These are phyloP conservation scores for Sonneratia caseolaris DNA, from an alignment of 345 rosid species.

Conservation along the genomic window DNA sequence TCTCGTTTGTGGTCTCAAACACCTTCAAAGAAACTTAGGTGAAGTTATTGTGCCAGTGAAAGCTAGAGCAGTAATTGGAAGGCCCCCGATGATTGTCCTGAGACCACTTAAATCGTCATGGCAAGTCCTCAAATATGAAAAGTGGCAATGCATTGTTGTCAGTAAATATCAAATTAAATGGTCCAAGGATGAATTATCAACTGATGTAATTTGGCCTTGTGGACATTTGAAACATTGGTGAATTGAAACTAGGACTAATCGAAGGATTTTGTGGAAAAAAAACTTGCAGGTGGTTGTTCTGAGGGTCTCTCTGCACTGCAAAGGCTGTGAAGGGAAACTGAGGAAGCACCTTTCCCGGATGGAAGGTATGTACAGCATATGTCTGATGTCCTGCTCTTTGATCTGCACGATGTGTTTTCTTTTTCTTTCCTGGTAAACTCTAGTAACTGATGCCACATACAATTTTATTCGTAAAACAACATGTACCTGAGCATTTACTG, in stretches of 20 bases:
- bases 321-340: conserved; percentile 41
- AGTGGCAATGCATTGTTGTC: background rate
- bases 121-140: background rate
- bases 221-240: background rate
- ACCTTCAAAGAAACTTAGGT: background rate
- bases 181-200: background rate
- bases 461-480: too few relatives aligned
- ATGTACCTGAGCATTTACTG: too few relatives aligned
- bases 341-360: conserved; percentile 45
- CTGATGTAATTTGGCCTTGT: background rate
- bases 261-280: background rate
- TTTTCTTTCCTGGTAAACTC: too few relatives aligned
- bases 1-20: background rate
- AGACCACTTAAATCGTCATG: background rate
- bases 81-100: background rate
- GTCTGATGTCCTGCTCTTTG: too few relatives aligned
- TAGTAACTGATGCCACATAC: too few relatives aligned
- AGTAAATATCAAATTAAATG: background rate
- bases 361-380: conserved; percentile 25
- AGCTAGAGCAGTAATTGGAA: background rate
- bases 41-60: background rate
- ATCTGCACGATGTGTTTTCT: too few relatives aligned
- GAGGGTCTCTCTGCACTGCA: conserved; percentile 49
- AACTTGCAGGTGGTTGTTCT: conserved; percentile 34
- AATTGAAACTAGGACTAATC: background rate